These are phyloP conservation scores for Cercophora newfieldiana DNA, from an alignment of 495 filamentous ascomycete species.

Conservation along the genomic window DNA sequence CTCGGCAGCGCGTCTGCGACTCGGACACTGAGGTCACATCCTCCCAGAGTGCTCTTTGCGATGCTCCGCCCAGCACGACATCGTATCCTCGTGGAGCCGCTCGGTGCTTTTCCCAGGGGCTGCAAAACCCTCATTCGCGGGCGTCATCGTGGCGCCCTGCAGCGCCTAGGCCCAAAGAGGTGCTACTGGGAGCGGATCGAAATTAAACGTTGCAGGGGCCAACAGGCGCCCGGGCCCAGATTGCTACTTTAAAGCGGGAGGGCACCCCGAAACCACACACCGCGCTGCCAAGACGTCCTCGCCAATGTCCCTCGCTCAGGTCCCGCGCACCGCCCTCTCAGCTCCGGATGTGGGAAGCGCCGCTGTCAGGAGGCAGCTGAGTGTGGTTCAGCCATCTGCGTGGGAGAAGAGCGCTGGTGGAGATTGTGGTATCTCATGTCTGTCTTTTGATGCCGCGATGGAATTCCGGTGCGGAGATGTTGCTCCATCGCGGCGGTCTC, in stretches of 20 bases:
- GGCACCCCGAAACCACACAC: neutral
- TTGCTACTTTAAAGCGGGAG: neutral
- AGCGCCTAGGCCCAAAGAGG: conserved; percentile 11
- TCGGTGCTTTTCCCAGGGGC: conserved; percentile 16
- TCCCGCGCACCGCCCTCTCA: neutral
- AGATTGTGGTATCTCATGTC: neutral
- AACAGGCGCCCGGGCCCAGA: neutral
- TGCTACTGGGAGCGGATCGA: conserved; percentile 3
- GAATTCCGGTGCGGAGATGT: neutral
- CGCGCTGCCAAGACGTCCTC: neutral
- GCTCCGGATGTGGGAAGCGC: neutral
- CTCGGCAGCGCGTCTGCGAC: neutral
- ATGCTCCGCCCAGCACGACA: conserved; percentile 2
- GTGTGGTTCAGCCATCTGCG: neutral
- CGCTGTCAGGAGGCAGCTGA: neutral
- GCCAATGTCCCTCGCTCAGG: neutral
- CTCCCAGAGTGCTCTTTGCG: neutral
- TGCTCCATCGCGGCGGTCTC: neutral
- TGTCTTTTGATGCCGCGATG: neutral
- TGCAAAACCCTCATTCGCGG: conserved; percentile 5
- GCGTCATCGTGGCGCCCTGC: conserved; percentile 5
- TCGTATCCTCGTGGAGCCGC: conserved; percentile 13
- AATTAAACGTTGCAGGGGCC: conserved; percentile 12
- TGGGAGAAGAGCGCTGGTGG: neutral
- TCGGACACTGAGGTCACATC: neutral